Conservation (phyloP, 257 asterid genomes). For the Pogostemon cablin region DNA sequence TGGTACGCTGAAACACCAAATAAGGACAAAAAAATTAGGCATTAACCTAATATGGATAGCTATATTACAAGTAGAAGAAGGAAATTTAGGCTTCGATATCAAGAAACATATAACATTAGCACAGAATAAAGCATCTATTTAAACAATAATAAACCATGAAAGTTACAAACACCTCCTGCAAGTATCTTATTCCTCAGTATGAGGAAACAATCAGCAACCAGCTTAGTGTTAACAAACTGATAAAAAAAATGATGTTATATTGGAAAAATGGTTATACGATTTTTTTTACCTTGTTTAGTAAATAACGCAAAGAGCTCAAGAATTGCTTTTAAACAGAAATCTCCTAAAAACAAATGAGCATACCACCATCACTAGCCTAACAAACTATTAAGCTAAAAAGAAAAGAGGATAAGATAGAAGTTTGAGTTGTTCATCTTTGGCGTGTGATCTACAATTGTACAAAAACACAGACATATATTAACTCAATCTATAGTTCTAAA, state of each 20-base stretch:
- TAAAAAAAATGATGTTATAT: slow-evolving; percentile 5
- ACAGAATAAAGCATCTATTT: slow-evolving; percentile 18
- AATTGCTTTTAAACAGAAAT: not conserved
- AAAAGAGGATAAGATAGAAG: not conserved
- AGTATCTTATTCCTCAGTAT: slow-evolving; percentile 20
- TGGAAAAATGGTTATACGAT: not conserved
- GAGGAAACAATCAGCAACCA: not conserved
- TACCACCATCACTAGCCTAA: slow-evolving; percentile 15
- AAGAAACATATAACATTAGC: slow-evolving; percentile 5
- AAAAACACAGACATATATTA: not conserved
- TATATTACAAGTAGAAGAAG: slow-evolving; percentile 23
- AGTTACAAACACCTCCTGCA: slow-evolving; percentile 4
- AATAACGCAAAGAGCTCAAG: not conserved
- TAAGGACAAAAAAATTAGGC: slow-evolving; percentile 32
- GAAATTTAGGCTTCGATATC: slow-evolving; percentile 23
- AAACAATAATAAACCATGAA: slow-evolving; percentile 6
- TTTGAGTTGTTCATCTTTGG: not conserved
- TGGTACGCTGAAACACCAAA: slow-evolving; percentile 70
- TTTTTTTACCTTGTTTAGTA: not conserved
- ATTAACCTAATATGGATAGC: slow-evolving; percentile 23
- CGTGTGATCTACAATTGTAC: not conserved
- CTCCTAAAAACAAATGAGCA: not conserved
- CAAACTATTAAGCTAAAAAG: not conserved
- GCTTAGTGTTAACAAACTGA: not conserved
- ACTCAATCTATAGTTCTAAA: not conserved